phyloP scores from a whole-genome alignment of 331 rosid genomes.

The Acacia concinna region DNA sequence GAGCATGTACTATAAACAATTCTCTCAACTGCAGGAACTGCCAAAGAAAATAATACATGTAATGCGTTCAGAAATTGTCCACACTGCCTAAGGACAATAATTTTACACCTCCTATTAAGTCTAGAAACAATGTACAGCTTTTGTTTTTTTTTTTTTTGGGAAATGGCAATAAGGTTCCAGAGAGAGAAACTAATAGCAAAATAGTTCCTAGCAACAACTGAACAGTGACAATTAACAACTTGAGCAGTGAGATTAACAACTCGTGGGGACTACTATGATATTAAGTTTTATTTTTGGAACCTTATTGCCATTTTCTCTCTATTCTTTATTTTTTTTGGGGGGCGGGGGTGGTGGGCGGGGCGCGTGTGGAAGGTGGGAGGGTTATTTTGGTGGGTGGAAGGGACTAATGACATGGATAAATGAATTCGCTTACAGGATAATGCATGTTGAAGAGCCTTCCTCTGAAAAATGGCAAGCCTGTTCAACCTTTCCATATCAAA shows the following conservation, averaged over 20 bases:
- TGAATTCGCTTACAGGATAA: conserved; percentile 57
- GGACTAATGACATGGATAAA: not conserved
- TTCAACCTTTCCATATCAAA: conserved; percentile 55
- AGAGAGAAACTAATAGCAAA: too few species aligned
- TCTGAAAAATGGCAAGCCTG: conserved; percentile 86
- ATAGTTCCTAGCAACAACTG: too few species aligned
- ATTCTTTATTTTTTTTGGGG: too few species aligned
- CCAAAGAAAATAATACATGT: not conserved
- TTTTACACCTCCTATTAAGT: not conserved
- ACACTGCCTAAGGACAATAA: not conserved
- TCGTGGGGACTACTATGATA: too few species aligned
- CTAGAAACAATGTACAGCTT: not conserved
- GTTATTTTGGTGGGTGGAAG: not conserved
- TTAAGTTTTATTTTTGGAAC: too few species aligned
- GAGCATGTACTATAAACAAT: conserved; percentile 85
- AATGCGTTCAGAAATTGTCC: not conserved
- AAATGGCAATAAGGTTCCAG: too few species aligned
- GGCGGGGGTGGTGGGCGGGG: too few species aligned
- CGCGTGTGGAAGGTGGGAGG: too few species aligned
- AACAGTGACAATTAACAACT: too few species aligned
- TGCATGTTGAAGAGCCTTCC: conserved; percentile 80
- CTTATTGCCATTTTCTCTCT: too few species aligned
- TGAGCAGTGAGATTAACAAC: too few species aligned
- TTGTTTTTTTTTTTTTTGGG: too few species aligned
- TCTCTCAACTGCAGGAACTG: conserved; percentile 83